Conservation (phyloP, 2,329 filamentous ascomycete species). For the Pseudocercospora eumusae region DNA sequence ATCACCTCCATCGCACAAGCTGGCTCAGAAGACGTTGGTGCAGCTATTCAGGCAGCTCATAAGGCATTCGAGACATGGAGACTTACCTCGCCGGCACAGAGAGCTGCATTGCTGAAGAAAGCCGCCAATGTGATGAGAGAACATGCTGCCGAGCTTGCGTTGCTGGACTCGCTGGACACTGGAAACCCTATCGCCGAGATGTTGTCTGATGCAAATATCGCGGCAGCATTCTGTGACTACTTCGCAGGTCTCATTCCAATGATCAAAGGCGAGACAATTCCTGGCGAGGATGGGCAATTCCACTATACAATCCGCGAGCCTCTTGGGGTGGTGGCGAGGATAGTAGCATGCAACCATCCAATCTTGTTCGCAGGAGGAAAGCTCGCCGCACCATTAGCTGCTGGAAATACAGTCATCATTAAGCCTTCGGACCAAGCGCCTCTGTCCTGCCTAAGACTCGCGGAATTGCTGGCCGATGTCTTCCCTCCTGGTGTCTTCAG, state of each 20-base stretch:
- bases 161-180: conserved; percentile 29
- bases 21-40: conserved; percentile 28
- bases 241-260: conserved; percentile 35
- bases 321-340: conserved; percentile 59
- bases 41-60: conserved; percentile 32
- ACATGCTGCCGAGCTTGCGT: conserved; percentile 23
- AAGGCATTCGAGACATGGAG: conserved; percentile 27
- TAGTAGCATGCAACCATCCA: conserved; percentile 63
- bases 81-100: conserved; percentile 20
- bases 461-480: conserved; percentile 26
- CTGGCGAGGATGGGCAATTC: conserved; percentile 26
- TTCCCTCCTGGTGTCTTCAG: conserved; percentile 31
- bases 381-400: conserved; percentile 40
- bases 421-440: conserved; percentile 40
- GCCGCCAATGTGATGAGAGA: conserved; percentile 25
- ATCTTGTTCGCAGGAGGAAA: conserved; percentile 59
- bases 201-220: conserved; percentile 30
- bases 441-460: conserved; percentile 28
- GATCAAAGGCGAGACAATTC: conserved; percentile 34
- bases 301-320: conserved; percentile 49
- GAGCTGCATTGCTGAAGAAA: conserved; percentile 50
- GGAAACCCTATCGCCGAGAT: conserved; percentile 35
- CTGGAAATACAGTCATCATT: conserved; percentile 42
- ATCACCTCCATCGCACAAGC: conserved; percentile 32
- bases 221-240: conserved; percentile 30